Evolutionary conservation across 2,329 filamentous ascomycete species (phyloP).

Genomic region (Beauveria sp.): DNA sequence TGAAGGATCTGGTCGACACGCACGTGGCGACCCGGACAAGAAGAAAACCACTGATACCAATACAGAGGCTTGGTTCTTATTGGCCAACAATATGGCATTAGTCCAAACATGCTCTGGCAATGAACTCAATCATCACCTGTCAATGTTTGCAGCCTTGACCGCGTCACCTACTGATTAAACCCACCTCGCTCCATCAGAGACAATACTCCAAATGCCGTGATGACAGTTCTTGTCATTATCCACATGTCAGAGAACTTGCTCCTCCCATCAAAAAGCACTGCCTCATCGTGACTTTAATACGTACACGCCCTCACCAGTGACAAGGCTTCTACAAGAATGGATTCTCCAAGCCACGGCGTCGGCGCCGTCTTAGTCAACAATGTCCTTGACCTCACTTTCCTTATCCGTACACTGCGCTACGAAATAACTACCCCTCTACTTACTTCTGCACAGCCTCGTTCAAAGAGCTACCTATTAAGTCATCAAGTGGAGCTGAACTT

Average conservation of each 20-base stretch:
- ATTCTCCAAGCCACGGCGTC: not conserved
- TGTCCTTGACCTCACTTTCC: not conserved
- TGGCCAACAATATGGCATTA: not conserved
- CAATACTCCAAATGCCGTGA: not conserved
- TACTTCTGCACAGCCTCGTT: constrained; percentile 1
- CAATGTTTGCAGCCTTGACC: not conserved
- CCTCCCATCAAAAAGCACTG: not conserved
- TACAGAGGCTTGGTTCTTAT: not conserved
- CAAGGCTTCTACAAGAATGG: not conserved
- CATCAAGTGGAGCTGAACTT: not conserved
- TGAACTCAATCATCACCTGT: too few species aligned
- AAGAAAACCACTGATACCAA: not conserved
- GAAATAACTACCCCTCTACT: not conserved
- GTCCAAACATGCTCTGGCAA: not conserved
- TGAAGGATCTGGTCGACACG: not conserved
- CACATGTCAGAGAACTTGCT: not conserved
- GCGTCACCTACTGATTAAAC: not conserved
- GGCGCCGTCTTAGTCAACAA: not conserved
- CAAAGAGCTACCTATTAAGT: not conserved
- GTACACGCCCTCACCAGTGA: not conserved
- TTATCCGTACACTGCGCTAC: too few species aligned
- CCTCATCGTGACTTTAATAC: constrained; percentile 3
- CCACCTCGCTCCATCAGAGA: not conserved
- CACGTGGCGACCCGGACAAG: not conserved
- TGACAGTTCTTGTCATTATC: not conserved